phyloP scores from a whole-genome alignment of 345 rosid genomes.

The Murraya paniculata region DNA sequence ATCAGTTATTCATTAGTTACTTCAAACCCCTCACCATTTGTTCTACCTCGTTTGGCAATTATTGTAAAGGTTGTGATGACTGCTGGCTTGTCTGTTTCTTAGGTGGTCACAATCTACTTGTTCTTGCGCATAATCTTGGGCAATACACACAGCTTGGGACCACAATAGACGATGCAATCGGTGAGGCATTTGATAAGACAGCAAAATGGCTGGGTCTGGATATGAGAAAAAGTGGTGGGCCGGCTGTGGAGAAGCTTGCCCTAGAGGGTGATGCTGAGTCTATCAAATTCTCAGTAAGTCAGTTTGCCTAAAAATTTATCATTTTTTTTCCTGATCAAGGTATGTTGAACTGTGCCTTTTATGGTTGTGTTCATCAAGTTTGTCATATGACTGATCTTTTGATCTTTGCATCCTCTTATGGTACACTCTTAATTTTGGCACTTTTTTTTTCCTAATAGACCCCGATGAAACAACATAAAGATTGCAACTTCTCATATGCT shows the following conservation, averaged over 20 bases:
- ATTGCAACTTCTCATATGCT: conserved; percentile 93
- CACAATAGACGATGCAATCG: conserved; percentile 92
- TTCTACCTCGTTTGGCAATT: background rate
- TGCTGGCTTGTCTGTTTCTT: conserved; percentile 9
- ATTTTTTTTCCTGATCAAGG: background rate
- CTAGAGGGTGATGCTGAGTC: conserved; percentile 77
- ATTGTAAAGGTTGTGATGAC: conserved; percentile 1
- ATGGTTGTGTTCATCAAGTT: conserved; percentile 2
- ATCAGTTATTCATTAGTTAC: background rate
- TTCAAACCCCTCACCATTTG: background rate
- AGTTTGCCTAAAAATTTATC: conserved; percentile 3
- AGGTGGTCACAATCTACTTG: conserved; percentile 91
- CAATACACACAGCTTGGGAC: conserved; percentile 91
- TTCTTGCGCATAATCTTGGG: conserved; percentile 85
- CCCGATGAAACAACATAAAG: conserved; percentile 87
- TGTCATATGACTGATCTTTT: background rate
- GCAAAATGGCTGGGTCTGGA: conserved; percentile 98
- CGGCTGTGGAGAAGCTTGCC: conserved; percentile 94
- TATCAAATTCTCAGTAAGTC: conserved; percentile 66
- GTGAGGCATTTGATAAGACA: conserved; percentile 92
- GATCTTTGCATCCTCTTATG: background rate
- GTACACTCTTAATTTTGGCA: conserved; percentile 4
- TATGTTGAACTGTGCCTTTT: conserved; percentile 3
- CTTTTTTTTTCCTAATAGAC: conserved; percentile 44
- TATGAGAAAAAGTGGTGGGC: conserved; percentile 91